Evolutionary conservation across 805 yeast genomes (phyloP).

Genomic region (Debaryomyces tyrocola): DNA sequence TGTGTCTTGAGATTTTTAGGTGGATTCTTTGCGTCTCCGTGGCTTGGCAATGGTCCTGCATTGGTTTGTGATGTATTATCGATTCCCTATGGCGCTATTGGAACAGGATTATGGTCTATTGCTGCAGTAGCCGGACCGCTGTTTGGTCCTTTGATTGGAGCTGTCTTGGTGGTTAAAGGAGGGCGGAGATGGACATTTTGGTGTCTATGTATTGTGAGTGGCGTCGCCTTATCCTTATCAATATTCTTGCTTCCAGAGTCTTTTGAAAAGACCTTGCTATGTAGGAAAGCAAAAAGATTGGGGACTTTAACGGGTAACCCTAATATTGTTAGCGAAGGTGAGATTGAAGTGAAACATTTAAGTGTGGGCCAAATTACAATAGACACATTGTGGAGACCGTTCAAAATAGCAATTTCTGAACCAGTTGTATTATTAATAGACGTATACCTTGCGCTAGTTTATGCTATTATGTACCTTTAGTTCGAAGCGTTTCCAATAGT

Average conservation of each 20-base stretch:
- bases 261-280: conserved; percentile 38
- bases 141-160: conserved; percentile 58
- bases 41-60: conserved; percentile 60
- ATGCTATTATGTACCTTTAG: conserved; percentile 50
- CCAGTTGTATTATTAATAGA: conserved; percentile 52
- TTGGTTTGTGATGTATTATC: conserved; percentile 50
- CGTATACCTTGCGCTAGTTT: conserved; percentile 47
- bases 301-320: conserved; percentile 43
- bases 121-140: conserved; percentile 58
- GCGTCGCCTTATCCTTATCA: conserved; percentile 27
- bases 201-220: conserved; percentile 42
- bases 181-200: conserved; percentile 52
- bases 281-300: conserved; percentile 42
- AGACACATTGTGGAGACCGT: conserved; percentile 44
- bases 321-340: conserved; percentile 37
- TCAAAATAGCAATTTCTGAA: conserved; percentile 44
- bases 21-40: conserved; percentile 58
- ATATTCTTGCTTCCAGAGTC: conserved; percentile 46
- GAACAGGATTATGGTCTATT: conserved; percentile 52
- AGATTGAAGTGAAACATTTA: conserved; percentile 18
- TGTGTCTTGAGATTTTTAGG: conserved; percentile 51
- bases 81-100: conserved; percentile 44
- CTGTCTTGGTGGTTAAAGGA: conserved; percentile 37
- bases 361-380: conserved; percentile 12
- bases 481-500: conserved; percentile 60